Base-by-base conservation (phyloP, 371 early-diverging fungal genomes). In the Haplosporangium sp. region DNA sequence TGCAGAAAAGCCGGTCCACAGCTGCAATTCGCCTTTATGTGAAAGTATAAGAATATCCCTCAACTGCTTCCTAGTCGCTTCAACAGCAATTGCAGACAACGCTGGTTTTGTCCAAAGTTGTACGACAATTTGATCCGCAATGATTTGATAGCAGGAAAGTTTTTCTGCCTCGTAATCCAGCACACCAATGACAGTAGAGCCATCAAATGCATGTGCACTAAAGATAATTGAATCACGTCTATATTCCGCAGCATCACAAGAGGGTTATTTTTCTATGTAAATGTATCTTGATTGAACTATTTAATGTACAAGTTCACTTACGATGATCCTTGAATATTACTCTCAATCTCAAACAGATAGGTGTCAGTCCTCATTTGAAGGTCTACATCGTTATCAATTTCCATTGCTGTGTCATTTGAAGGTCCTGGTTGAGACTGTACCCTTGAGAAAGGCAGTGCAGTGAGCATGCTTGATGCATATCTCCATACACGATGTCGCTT, bases 1-100 rank as follows among this genome's bases (percentile, higher is more conserved):
- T 15, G 73, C 37, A 13, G 67, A 73, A 10, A 60, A 65, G 39
- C 87, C 86, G 27, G 77, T 83, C 87, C 87, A 86, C 0, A 86
- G 65, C 6, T 71, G 58, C n/a, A 86, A 37, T 11, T 48, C 52
- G 10, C 71, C 45, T 3, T 69, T 72, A 17, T 74, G 69, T 7
- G 83, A 40, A 3, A 70, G 55, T 7, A 85, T 65, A n/a, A 88
- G 48, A 9, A 89, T 70, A 44, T 89, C 88, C 10, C 72, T 69
- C 38, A 74, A 68, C 1, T 56, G 56, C 2, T 61, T 66, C 42
- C 90, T 79, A 8, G 90, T 88, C n/a, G 86, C 86, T 37, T 77
- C 69, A 1, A 88, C 64, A 0, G 87, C 77, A 1, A 82, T 61
- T 1, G 88, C 90, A 27, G 82, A 85, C 2, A 73, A 34, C 8